Conservation (phyloP, 2,329 filamentous ascomycete species). For the Cryphonectria japonica region DNA sequence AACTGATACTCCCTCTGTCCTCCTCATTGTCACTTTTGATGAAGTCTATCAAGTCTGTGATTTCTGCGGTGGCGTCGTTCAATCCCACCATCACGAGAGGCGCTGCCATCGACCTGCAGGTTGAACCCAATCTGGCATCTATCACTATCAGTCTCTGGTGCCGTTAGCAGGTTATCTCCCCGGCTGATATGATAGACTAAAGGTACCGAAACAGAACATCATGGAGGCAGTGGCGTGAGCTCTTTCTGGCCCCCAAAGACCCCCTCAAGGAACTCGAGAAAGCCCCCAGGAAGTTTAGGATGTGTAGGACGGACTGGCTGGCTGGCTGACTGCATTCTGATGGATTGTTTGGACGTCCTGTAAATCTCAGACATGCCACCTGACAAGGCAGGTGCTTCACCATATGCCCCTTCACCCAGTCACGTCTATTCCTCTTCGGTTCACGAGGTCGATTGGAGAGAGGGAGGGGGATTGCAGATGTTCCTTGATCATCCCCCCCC, state of each 20-base stretch:
- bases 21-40: background rate
- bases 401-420: background rate
- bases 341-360: background rate
- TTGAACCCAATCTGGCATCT: background rate
- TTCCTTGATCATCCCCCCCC: background rate
- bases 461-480: background rate
- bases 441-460: background rate
- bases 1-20: background rate
- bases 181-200: background rate
- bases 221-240: background rate
- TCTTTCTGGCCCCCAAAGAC: background rate
- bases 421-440: background rate
- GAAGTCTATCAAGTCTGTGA: background rate
- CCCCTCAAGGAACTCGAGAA: background rate
- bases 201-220: background rate
- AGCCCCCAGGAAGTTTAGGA: background rate
- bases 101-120: background rate
- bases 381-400: constrained; percentile 4
- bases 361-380: background rate
- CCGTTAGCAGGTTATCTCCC: background rate
- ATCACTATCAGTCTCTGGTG: background rate
- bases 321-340: background rate
- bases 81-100: background rate
- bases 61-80: background rate
- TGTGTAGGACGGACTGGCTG: background rate